phyloP scores from a whole-genome alignment of 306 rosid genomes.

The Pterocarpus macrocarpus region DNA sequence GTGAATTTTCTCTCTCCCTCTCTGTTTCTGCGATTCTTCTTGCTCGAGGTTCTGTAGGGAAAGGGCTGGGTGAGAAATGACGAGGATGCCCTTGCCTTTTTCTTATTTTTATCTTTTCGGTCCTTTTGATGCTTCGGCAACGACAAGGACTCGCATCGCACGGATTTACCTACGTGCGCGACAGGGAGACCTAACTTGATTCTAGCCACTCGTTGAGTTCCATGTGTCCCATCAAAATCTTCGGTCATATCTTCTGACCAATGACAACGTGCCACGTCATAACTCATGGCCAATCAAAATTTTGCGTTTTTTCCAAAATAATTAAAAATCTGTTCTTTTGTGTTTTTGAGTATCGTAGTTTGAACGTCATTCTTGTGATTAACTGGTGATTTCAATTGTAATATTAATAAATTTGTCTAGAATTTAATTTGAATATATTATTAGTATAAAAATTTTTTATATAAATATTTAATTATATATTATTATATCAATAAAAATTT shows the following conservation, averaged over 20 bases:
- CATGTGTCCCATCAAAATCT: conserved; percentile 27
- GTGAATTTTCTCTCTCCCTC: conserved; percentile 19
- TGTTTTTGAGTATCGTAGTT: not conserved
- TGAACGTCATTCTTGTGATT: not conserved
- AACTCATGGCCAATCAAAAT: not conserved
- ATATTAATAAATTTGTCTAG: no score
- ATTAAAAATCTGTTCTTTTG: not conserved
- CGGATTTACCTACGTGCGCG: conserved; percentile 16
- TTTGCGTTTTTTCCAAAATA: not conserved
- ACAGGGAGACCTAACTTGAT: conserved; percentile 20
- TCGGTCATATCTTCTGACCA: not conserved
- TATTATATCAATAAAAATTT: no score
- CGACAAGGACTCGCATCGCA: conserved; percentile 3
- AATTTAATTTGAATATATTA: no score
- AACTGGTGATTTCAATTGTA: no score
- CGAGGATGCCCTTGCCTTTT: conserved; percentile 38
- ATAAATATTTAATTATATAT: no score
- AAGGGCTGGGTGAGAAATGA: conserved; percentile 41
- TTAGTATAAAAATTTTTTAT: no score
- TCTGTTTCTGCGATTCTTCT: conserved; percentile 35
- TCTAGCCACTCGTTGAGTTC: not conserved
- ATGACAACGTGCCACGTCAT: not conserved
- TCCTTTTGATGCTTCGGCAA: conserved; percentile 3
- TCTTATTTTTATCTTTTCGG: conserved; percentile 19
- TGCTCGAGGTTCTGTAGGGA: conserved; percentile 44